Percentiles rank a stretch among this genome's conserved stretches.
Evolutionary conservation across 768 basidiomycete species (phyloP).

Genomic region (Podaxis mareebaensis): DNA sequence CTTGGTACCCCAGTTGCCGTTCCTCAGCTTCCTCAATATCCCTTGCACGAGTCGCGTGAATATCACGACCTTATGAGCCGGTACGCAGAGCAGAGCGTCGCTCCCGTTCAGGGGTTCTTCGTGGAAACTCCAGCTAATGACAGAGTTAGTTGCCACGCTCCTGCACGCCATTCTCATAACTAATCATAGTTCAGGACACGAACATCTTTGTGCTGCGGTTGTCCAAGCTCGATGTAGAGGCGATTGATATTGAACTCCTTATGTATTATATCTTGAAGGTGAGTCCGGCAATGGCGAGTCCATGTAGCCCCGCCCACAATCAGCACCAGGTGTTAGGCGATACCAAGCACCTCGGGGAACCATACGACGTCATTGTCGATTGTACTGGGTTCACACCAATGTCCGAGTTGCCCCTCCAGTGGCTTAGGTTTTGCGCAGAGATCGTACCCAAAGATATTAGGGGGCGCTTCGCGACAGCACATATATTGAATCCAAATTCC

Average conservation of each 20-base stretch:
- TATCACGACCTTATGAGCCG: slow-evolving; percentile 69
- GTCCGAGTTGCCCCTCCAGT: slow-evolving; percentile 80
- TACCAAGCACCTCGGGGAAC: slow-evolving; percentile 44
- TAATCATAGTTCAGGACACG: slow-evolving; percentile 34
- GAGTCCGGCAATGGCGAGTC: neutral
- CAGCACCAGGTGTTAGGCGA: slow-evolving; percentile 49
- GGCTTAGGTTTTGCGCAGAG: slow-evolving; percentile 78
- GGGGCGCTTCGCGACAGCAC: slow-evolving; percentile 55
- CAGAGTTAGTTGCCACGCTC: slow-evolving; percentile 36
- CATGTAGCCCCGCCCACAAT: neutral
- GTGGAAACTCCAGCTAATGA: slow-evolving; percentile 44
- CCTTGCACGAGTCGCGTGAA: slow-evolving; percentile 56
- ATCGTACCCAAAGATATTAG: slow-evolving; percentile 72
- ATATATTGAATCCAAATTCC: slow-evolving; percentile 75
- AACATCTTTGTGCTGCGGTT: slow-evolving; percentile 64
- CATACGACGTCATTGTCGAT: slow-evolving; percentile 77
- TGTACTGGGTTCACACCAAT: slow-evolving; percentile 75
- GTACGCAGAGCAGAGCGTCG: slow-evolving; percentile 58
- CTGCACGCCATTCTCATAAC: neutral
- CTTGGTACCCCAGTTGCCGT: slow-evolving; percentile 69
- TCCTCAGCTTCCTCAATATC: slow-evolving; percentile 54
- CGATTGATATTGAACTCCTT: slow-evolving; percentile 74
- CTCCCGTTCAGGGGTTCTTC: slow-evolving; percentile 68
- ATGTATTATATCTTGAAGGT: slow-evolving; percentile 81
- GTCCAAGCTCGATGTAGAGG: slow-evolving; percentile 75